A percentile compares a stretch with the other conserved stretches of the same genome.
These are phyloP conservation scores for Puccinia triticina DNA, from an alignment of 1,284 basidiomycete species.

Conservation along the genomic window DNA sequence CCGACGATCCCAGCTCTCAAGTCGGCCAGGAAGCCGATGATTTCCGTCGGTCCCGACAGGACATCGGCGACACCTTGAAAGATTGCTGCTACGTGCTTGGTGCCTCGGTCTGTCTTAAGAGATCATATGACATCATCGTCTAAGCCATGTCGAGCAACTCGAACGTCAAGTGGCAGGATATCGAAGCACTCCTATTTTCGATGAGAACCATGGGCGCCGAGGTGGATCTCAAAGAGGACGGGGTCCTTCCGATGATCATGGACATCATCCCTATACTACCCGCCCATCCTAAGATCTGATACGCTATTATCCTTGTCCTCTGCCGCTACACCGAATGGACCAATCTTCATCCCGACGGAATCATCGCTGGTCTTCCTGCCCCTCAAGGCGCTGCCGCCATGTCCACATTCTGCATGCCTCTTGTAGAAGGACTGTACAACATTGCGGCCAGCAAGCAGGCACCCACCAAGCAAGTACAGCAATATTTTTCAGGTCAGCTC, in stretches of 20 bases:
- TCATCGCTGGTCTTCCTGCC: no score
- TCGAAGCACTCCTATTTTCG: no score
- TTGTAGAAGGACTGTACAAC: conserved; percentile 63
- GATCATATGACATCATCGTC: conserved; percentile 79
- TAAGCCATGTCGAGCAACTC: conserved; percentile 67
- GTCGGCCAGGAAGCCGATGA: no score
- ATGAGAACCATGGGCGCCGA: no score
- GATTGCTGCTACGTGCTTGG: conserved; percentile 96
- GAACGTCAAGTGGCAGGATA: no score
- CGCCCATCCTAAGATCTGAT: conserved; percentile 85
- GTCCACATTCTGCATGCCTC: conserved; percentile 71
- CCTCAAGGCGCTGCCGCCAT: no score
- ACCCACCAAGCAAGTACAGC: conserved; percentile 69
- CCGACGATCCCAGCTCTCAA: no score
- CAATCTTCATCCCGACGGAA: no score
- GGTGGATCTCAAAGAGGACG: no score
- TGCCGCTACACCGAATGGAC: no score
- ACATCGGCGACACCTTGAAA: conserved; percentile 98
- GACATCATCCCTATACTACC: conserved; percentile 89
- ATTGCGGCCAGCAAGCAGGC: conserved; percentile 57
- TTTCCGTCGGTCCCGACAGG: conserved; percentile 91
- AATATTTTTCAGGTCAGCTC: no score
- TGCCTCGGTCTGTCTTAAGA: conserved; percentile 77
- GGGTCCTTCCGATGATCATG: conserved; percentile 90
- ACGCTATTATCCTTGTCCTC: conserved; percentile 91